A percentile compares a stretch with the other conserved stretches of the same genome.
Conservation (phyloP, 106 monocot genomes). For the Dioscorea alata region DNA sequence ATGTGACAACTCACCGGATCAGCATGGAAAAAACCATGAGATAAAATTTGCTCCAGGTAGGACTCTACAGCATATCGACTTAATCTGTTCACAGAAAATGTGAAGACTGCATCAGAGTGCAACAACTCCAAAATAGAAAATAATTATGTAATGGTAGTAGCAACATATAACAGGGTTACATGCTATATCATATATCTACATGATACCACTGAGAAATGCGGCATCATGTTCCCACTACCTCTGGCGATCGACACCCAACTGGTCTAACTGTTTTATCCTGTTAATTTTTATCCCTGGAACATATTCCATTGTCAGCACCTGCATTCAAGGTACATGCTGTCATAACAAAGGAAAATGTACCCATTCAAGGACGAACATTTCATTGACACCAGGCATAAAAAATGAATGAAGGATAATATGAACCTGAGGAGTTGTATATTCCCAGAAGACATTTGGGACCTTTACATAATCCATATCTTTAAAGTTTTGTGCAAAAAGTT, state of each 20-base stretch:
- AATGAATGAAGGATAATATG: constrained; percentile 1
- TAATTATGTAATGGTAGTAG: neutral
- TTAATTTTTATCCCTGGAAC: constrained; percentile 99
- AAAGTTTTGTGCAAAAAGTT: constrained; percentile 88
- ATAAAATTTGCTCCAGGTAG: constrained; percentile 94
- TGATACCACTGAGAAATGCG: neutral
- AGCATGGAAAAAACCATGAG: constrained; percentile 99
- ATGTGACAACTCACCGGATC: constrained; percentile 66
- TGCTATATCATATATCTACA: constrained; percentile 1
- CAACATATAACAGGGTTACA: neutral
- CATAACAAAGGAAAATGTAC: no score
- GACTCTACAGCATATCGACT: constrained; percentile 98
- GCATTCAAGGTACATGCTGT: constrained; percentile 9
- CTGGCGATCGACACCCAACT: constrained; percentile 93
- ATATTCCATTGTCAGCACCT: constrained; percentile 99
- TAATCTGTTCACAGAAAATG: constrained; percentile 36
- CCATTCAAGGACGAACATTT: neutral
- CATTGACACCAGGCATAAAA: neutral
- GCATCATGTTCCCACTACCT: constrained; percentile 36
- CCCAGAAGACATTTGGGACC: constrained; percentile 86
- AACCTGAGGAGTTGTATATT: constrained; percentile 96
- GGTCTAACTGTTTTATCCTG: constrained; percentile 89
- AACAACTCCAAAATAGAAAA: neutral
- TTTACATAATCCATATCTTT: constrained; percentile 96
- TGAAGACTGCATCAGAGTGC: neutral